phyloP scores from a whole-genome alignment of 371 early-diverging fungal genomes.

The Mucor saturninus region DNA sequence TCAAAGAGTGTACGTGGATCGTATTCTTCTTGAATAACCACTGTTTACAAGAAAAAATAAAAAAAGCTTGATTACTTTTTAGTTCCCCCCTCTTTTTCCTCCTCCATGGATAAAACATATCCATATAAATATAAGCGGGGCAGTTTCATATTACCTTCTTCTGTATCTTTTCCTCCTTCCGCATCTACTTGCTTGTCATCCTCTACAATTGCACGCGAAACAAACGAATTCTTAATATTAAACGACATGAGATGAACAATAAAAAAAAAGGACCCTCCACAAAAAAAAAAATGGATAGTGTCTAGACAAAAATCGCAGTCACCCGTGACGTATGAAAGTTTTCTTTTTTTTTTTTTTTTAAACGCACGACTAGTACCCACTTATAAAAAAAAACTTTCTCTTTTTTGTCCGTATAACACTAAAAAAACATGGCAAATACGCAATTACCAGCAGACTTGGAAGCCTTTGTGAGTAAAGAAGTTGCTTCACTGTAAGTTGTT shows the following conservation, averaged over 20 bases:
- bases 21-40: conserved; percentile 47
- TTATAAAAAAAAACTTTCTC: neutral
- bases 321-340: neutral
- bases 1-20: conserved; percentile 86
- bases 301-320: neutral
- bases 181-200: conserved; percentile 30
- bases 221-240: conserved; percentile 43
- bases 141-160: conserved; percentile 11
- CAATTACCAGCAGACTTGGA: conserved; percentile 43
- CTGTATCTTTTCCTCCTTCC: conserved; percentile 12
- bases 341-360: neutral
- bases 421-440: conserved; percentile 10
- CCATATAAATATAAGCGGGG: too few species aligned
- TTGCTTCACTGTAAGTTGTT: conserved; percentile 53
- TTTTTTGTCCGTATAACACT: too few species aligned
- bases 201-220: conserved; percentile 39
- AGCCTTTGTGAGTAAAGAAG: conserved; percentile 52
- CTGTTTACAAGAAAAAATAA: conserved; percentile 8
- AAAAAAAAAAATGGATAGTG: neutral
- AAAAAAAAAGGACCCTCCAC: neutral
- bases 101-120: neutral
- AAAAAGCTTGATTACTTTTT: conserved; percentile 3
- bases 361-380: neutral
- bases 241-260: conserved; percentile 30
- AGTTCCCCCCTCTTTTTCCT: neutral